phyloP scores from a whole-genome alignment of 73 alveolate genomes.

The Urostyla sp. region DNA sequence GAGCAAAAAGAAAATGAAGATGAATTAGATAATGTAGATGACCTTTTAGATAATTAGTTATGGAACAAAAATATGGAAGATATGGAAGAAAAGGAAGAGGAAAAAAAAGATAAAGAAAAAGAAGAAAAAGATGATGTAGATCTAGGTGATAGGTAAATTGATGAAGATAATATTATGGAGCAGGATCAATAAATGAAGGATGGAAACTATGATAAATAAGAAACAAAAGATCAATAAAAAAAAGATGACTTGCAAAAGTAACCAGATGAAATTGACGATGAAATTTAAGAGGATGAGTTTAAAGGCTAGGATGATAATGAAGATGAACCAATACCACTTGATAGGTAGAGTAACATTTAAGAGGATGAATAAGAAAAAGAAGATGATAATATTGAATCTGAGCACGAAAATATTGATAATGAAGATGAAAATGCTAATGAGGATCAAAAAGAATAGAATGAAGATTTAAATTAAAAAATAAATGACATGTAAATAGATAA shows the following conservation, averaged over 20 bases:
- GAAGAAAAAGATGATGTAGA: conserved; percentile 76
- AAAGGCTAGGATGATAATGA: conserved; percentile 59
- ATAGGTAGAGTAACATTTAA: conserved; percentile 37
- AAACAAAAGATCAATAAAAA: conserved; percentile 70
- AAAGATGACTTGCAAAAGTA: conserved; percentile 38
- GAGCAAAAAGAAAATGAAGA: conserved; percentile 68
- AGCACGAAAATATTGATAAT: conserved; percentile 62
- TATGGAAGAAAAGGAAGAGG: conserved; percentile 69
- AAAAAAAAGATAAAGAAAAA: conserved; percentile 64
- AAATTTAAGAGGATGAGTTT: conserved; percentile 47
- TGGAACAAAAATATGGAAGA: conserved; percentile 60
- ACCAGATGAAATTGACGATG: conserved; percentile 59
- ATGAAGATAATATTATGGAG: conserved; percentile 59
- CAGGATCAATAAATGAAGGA: conserved; percentile 66
- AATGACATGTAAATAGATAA: conserved; percentile 7
- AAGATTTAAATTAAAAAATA: not conserved
- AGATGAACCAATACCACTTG: conserved; percentile 49
- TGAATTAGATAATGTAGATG: conserved; percentile 60
- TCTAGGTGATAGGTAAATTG: conserved; percentile 64
- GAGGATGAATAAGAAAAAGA: conserved; percentile 59
- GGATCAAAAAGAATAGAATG: conserved; percentile 12
- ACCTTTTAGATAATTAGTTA: conserved; percentile 59
- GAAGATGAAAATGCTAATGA: conserved; percentile 22
- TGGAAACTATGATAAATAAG: conserved; percentile 70
- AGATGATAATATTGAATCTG: conserved; percentile 64